phyloP scores from a whole-genome alignment of 2,329 filamentous ascomycete genomes.

The Knufia fluminis region DNA sequence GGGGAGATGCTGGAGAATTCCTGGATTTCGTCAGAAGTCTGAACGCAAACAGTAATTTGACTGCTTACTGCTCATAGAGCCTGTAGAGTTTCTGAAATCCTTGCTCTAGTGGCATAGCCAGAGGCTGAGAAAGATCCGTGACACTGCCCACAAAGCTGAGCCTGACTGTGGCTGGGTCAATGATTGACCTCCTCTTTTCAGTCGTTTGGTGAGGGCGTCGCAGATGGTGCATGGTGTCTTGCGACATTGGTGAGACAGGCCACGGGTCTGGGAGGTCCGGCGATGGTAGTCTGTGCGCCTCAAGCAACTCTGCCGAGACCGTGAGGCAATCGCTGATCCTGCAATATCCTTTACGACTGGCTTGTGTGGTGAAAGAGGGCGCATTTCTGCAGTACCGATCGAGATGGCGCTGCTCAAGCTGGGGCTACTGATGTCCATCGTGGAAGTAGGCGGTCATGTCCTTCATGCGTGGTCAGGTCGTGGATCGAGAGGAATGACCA shows the following conservation, averaged over 20 bases:
- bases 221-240: neutral
- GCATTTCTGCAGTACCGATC: neutral
- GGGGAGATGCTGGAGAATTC: neutral
- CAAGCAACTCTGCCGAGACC: neutral
- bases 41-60: neutral
- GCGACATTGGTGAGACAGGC: neutral
- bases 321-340: neutral
- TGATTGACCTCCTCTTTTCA: slow-evolving; percentile 2
- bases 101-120: neutral
- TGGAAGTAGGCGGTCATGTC: too few relatives aligned
- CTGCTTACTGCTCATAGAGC: slow-evolving; percentile 5
- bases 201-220: neutral
- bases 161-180: slow-evolving; percentile 1
- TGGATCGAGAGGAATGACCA: neutral
- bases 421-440: neutral
- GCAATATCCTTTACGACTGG: neutral
- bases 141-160: slow-evolving; percentile 6
- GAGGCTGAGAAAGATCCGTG: neutral
- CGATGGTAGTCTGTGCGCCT: slow-evolving; percentile 1
- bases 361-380: neutral
- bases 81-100: slow-evolving; percentile 7
- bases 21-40: neutral
- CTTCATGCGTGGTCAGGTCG: too few relatives aligned
- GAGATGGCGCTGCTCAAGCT: slow-evolving; percentile 1
- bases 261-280: neutral